Evolutionary conservation across 2,329 filamentous ascomycete genomes (phyloP).

Genomic region (Fusarium sp.): DNA sequence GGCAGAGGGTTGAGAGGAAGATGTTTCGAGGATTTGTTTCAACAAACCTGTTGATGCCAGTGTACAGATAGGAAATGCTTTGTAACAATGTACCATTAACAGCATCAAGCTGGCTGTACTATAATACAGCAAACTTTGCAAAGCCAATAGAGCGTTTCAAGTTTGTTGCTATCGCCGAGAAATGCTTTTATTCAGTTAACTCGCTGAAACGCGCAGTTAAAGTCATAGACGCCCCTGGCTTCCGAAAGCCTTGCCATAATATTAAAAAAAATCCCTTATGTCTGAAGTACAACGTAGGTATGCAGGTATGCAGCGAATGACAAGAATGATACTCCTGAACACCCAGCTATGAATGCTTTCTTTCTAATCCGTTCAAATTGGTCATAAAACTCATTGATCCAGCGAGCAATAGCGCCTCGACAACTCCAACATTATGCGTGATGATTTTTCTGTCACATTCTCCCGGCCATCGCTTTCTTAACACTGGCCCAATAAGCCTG

Average conservation of each 20-base stretch:
- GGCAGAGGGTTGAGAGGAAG: background rate
- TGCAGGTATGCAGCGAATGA: slow-evolving; percentile 36
- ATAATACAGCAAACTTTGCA: slow-evolving; percentile 37
- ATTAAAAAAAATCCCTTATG: slow-evolving; percentile 6
- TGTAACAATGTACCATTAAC: slow-evolving; percentile 40
- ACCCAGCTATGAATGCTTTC: slow-evolving; percentile 43
- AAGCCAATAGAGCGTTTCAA: slow-evolving; percentile 1
- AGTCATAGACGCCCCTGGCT: slow-evolving; percentile 30
- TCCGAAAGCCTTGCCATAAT: slow-evolving; percentile 26
- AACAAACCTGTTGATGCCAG: slow-evolving; percentile 23
- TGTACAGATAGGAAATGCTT: slow-evolving; percentile 38
- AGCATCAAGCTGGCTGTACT: slow-evolving; percentile 42
- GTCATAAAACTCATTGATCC: slow-evolving; percentile 36
- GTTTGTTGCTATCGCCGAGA: slow-evolving; percentile 23
- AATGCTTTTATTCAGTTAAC: slow-evolving; percentile 30
- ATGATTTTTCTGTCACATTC: slow-evolving; percentile 36
- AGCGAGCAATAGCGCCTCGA: slow-evolving; percentile 15
- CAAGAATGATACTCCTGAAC: slow-evolving; percentile 43
- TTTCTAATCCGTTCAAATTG: slow-evolving; percentile 36
- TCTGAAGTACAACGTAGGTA: slow-evolving; percentile 32
- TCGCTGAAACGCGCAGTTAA: slow-evolving; percentile 21
- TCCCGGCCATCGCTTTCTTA: slow-evolving; percentile 56
- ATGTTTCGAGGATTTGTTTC: slow-evolving; percentile 5
- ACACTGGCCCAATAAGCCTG: slow-evolving; percentile 69
- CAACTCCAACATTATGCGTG: slow-evolving; percentile 23